Base-by-base conservation (phyloP, 75 land plant genomes). In the Selaginella moellendorffii region DNA sequence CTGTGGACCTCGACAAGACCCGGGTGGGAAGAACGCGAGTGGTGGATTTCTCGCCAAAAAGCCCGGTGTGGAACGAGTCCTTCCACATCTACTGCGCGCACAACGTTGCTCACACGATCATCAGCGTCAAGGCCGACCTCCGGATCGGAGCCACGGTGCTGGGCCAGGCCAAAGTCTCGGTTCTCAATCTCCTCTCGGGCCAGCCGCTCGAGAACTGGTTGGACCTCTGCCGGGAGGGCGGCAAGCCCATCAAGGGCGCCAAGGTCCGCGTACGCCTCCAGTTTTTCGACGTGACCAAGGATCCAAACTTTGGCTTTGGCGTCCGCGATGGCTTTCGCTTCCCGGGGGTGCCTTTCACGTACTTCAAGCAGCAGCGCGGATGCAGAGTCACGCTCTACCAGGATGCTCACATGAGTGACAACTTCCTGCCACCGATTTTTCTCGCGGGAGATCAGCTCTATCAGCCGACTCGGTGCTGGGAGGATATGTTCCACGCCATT, bases 51-150 rank as follows among this genome's bases (percentile, higher is more conserved):
- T 82, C 86, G 21, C 80, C 83, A 36, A 12, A 19, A 0, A 76
- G 63, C 52, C 69, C 77, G 0, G 65, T 60, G 10, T 91, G 97
- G 97, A 73, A 80, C 54, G 95, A 91, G 71, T 79, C 84, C 10
- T 88, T 88, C 54, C 95, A 87, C 66, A 83, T 88, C 26, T 88
- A 83, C 77, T 88, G 89, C 61, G 95, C 95, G 8, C 96, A 91
- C 58, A 63, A 21, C 28, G 79, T 73, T 17, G 61, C 80, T n/a
- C 36, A 79, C 46, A 71, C 87, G 18, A 65, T 79, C 1, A 79
- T 91, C 59, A 80, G 80, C 0, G 70, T 91, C 30, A 91, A 87
- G 68, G 71, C 77, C 19, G 86, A 78, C 20, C 72, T 82, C 29
- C 76, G 79, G 5, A 58, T 87, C 46, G 97, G 97, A 0, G 85